Evolutionary conservation across 2,329 filamentous ascomycete species (phyloP), one percentile per base, ranked within the genome.

Genomic region (Calycina herbarum): DNA sequence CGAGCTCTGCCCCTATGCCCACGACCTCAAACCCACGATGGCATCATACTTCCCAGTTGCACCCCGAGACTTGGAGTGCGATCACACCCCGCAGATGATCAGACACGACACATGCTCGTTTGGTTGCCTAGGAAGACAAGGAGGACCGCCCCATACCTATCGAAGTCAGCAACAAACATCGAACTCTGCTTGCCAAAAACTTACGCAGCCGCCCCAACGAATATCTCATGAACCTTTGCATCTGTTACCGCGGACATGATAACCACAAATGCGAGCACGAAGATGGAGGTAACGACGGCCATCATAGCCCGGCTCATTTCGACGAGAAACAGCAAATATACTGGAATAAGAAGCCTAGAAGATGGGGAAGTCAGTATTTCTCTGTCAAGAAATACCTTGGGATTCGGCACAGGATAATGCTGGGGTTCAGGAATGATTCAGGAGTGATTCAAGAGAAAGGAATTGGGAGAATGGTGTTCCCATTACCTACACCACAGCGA

Each of bases 281-380:
- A 71, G 5, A 59, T 31, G 11, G 66, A 61, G 17, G 62, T 64
- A 1, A 62, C 51, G 1, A 59, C 57, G 1, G 66, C 69, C 70
- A 70, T 71, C 31, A 57, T 15, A 5, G 35, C 57, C 3, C 54
- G 60, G 24, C 42, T 64, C 68, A 71, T 70, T 20, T 29, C 56
- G 2, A 66, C 38, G 11, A 73, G 62, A 59, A 71, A 70, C 42
- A 71, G 17, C 15, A 70, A 20, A 35, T 63, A 67, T 15, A 66
- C 64, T 15, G 71, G 71, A 13, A 67, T 63, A n/a, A 70, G 62
- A 3, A 73, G 66, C 31, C 31, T 33, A 33, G 31, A 33, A 33
- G 31, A 33, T 33, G 31, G 31, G 31, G 5, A 7, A 33, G 31
- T 33, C 31, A 33, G 31, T 7, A 33, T 33, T 8, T 33, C 4